Evolutionary conservation across 2,329 filamentous ascomycete genomes (phyloP).

Genomic region (Emergomyces orientalis): DNA sequence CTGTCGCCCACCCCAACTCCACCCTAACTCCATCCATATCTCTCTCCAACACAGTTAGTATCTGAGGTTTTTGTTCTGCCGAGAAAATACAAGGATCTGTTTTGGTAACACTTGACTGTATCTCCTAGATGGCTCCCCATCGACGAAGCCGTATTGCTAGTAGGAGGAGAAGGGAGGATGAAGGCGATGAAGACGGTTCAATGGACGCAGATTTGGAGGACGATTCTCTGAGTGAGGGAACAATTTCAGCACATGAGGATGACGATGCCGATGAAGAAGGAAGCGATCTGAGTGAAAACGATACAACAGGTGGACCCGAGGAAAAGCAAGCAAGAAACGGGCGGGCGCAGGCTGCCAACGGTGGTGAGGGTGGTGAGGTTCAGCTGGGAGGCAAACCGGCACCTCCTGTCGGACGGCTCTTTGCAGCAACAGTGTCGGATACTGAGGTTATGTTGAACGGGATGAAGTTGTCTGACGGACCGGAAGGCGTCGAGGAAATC

Average conservation of each 20-base stretch:
- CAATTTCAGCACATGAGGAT: conserved; percentile 48
- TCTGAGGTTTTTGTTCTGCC: not conserved
- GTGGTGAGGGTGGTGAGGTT: conserved; percentile 14
- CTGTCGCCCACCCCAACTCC: not conserved
- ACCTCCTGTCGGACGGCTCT: conserved; percentile 25
- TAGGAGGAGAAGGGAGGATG: conserved; percentile 38
- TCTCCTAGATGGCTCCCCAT: conserved; percentile 32
- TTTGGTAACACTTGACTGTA: not conserved
- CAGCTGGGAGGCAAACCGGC: conserved; percentile 30
- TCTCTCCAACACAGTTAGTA: conserved; percentile 1
- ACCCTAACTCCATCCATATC: not conserved
- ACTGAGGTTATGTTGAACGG: conserved; percentile 55
- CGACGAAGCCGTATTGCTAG: conserved; percentile 37
- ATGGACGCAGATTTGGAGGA: conserved; percentile 46
- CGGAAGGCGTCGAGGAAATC: conserved; percentile 35
- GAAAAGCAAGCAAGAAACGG: conserved; percentile 19
- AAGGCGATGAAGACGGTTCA: conserved; percentile 42
- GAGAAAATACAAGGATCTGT: not conserved
- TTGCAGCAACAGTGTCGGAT: conserved; percentile 41
- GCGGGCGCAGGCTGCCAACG: conserved; percentile 24
- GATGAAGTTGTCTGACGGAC: conserved; percentile 39
- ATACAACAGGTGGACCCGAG: conserved; percentile 29
- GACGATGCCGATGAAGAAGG: conserved; percentile 51
- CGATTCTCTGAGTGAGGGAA: conserved; percentile 56
- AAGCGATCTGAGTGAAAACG: conserved; percentile 48